Base-by-base conservation (phyloP, 164 flowering plant genomes). In the Vitis cinerea region DNA sequence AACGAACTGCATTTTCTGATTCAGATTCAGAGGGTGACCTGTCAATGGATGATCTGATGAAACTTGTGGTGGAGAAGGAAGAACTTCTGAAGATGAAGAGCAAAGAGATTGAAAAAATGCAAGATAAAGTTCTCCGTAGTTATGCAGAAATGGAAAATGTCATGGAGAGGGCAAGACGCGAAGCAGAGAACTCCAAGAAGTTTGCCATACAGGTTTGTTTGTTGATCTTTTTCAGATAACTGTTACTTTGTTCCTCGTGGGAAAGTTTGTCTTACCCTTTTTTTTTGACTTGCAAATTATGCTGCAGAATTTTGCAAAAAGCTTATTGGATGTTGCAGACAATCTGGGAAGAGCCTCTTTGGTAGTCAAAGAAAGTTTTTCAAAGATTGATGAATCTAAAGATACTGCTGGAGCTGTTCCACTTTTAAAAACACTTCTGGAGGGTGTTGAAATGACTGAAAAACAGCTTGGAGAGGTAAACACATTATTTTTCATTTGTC, bases 391-490 rank as follows among this genome's bases (percentile, higher is more conserved):
- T 68, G 52, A 71, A 19, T 77, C 94, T 5, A 71, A 77, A 37
- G 98, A 90, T 64, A 53, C 85, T 48, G 61, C 69, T 69, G 97
- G 88, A 61, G 97, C 92, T 61, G 85, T 81, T 51, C 89, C 89
- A 52, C 93, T 87, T 51, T 71, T 95, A 23, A 91, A 85, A 77
- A 88, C 95, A 60, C 92, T 95, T 70, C 72, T 91, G 65, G 97
- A 89, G 80, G 98, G 98, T 71, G 98, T 93, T 77, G 98, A 89
- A 68, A 95, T 95, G 98, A 95, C 99, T 8, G 98, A 91, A 44
- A 93, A 93, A 74, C 98, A 93, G 74, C 91, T 95, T 56, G 63
- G 61, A 16, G 97, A 90, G 92, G 99, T 95, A 82, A 53, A 19
- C 3, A 47, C 10, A 12, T 12, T 23, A 54, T 55, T 13, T 14